Base-by-base conservation (phyloP, 257 asterid species). In the Salvia miltiorrhiza region DNA sequence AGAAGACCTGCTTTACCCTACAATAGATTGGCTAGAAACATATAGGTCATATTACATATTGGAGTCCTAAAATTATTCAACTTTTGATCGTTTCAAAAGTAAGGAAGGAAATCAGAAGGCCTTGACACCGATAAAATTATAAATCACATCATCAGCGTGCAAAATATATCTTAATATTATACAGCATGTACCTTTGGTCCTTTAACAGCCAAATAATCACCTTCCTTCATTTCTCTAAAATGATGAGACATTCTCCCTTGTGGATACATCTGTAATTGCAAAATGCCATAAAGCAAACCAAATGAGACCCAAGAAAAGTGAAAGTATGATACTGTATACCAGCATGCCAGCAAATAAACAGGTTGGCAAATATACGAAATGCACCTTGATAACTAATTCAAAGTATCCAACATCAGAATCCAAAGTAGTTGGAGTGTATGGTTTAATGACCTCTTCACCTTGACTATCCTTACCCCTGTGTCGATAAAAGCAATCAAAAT, bases 161-260 rank as follows among this genome's bases (percentile, higher is more conserved):
- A 53, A 13, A 72, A 44, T 26, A 55, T 33, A 37, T 44, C 39
- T 50, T 47, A 52, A 30, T 28, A 54, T 53, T 16, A 43, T 54
- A 73, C 10, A 75, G 43, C 54, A 69, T 12, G 67, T 88, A 94
- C 99, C 97, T 91, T 88, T 44, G 97, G 99, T 72, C 99, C 99
- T 80, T 94, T 94, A 54, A 94, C 99, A 19, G 89, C 81, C 85
- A 94, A 17, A 76, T 79, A 83, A 81, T 94, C 97, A 73, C 97
- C 97, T 59, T 76, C 99, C 5, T 78, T 83, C 96, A 91, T 81
- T 73, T 94, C 99, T 69, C 97, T 85, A 69, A 94, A 94, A 84
- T 91, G 97, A 72, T 91, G 97, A 53, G 99, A 94, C 99, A 94
- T 94, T 82, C 97, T 82, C 84, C 99, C 99, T 94, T 91, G 97